These are phyloP conservation scores for Andrographis paniculata DNA, from an alignment of 305 asterid genomes.

Conservation along the genomic window DNA sequence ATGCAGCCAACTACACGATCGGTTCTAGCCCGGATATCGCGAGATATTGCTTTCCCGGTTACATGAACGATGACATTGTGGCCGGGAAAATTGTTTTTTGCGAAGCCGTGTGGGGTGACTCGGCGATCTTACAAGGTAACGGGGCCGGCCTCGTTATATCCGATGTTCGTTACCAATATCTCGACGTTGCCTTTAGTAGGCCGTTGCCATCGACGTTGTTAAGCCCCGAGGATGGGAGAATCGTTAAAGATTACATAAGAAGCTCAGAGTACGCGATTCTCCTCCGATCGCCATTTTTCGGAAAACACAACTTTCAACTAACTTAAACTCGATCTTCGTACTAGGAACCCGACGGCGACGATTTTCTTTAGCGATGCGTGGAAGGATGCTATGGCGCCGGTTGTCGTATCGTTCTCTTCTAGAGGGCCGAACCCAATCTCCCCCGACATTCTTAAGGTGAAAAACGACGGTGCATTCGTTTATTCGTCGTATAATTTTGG, in stretches of 20 bases:
- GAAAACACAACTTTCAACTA: background rate
- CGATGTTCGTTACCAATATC: slow-evolving; percentile 21
- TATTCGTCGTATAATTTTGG: too few relatives aligned
- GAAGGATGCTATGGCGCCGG: slow-evolving; percentile 44
- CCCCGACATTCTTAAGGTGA: slow-evolving; percentile 54
- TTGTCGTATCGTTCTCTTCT: slow-evolving; percentile 47
- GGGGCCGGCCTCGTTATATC: slow-evolving; percentile 37
- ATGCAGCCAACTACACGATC: slow-evolving; percentile 37
- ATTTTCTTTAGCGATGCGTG: slow-evolving; percentile 32
- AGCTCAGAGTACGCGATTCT: slow-evolving; percentile 26
- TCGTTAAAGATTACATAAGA: slow-evolving; percentile 33
- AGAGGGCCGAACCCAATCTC: slow-evolving; percentile 44
- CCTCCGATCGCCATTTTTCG: background rate
- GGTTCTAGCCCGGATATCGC: slow-evolving; percentile 28
- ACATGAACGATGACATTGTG: slow-evolving; percentile 27
- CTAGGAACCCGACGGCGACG: slow-evolving; percentile 39
- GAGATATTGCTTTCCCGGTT: slow-evolving; percentile 15
- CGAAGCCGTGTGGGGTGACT: slow-evolving; percentile 28
- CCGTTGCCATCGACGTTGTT: slow-evolving; percentile 39
- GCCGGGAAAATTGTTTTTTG: slow-evolving; percentile 48
- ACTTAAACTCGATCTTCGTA: background rate
- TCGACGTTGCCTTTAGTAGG: slow-evolving; percentile 39
- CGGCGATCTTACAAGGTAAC: slow-evolving; percentile 22
- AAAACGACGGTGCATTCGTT: background rate
- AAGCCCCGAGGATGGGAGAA: slow-evolving; percentile 28